phyloP scores from a whole-genome alignment of 2,329 filamentous ascomycete species.

The Macrophomina phaseolina region DNA sequence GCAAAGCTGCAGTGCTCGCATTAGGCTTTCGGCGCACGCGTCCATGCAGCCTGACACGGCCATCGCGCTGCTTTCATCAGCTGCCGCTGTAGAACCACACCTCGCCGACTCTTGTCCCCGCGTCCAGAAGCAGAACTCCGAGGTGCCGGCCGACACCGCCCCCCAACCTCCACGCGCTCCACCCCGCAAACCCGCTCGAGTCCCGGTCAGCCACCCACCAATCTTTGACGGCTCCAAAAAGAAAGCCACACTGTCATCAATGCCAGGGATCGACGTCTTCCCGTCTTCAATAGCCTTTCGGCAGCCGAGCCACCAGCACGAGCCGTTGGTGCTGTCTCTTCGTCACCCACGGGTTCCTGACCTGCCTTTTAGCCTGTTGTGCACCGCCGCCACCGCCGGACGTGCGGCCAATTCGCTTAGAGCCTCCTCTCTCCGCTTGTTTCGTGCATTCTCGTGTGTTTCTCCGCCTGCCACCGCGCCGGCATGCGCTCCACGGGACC shows the following conservation, averaged over 20 bases:
- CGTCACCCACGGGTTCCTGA: slow-evolving; percentile 9
- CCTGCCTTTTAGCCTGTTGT: slow-evolving; percentile 26
- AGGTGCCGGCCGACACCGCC: background rate
- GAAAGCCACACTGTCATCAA: slow-evolving; percentile 9
- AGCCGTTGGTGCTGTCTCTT: background rate
- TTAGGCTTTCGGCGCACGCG: slow-evolving; percentile 11
- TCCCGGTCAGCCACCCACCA: slow-evolving; percentile 4
- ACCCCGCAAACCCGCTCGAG: background rate
- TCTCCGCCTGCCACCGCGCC: background rate
- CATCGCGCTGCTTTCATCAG: background rate
- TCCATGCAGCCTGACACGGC: slow-evolving; percentile 7
- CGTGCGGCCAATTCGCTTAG: slow-evolving; percentile 19
- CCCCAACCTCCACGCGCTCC: slow-evolving; percentile 10
- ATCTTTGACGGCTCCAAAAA: background rate
- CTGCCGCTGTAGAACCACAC: slow-evolving; percentile 18
- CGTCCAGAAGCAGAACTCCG: background rate
- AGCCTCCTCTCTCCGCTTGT: slow-evolving; percentile 1
- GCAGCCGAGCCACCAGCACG: background rate
- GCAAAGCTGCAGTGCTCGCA: background rate
- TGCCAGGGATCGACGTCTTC: slow-evolving; percentile 5
- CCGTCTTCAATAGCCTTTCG: background rate
- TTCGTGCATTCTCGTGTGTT: slow-evolving; percentile 20
- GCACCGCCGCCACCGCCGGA: slow-evolving; percentile 9
- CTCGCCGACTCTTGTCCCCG: background rate
- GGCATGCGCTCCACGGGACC: background rate